phyloP scores from a whole-genome alignment of 352 stramenopile genomes.

The Phytophthora meadii region DNA sequence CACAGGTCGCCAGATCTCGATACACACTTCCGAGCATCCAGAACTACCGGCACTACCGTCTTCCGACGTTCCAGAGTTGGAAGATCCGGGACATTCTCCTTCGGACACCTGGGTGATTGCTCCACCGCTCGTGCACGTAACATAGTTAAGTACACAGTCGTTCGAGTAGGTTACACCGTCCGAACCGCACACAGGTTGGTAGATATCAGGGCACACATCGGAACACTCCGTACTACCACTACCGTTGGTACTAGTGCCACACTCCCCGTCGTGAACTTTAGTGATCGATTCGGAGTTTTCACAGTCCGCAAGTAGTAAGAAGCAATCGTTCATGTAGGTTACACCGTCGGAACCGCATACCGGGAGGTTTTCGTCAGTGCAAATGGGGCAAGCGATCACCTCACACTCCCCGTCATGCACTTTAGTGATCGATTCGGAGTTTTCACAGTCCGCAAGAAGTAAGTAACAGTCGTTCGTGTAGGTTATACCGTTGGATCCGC shows the following conservation, averaged over 20 bases:
- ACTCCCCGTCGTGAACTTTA: conserved; percentile 14
- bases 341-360: too few relatives aligned
- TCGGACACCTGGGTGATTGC: conserved; percentile 28
- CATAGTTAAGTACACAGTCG: conserved; percentile 42
- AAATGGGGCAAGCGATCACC: too few relatives aligned
- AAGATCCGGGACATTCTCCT: conserved; percentile 20
- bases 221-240: conserved; percentile 5
- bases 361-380: too few relatives aligned
- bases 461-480: too few relatives aligned
- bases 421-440: too few relatives aligned
- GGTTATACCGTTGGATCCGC: too few relatives aligned
- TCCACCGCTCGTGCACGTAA: conserved; percentile 32
- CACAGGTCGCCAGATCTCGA: conserved; percentile 15
- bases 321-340: too few relatives aligned
- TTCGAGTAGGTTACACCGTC: conserved; percentile 64
- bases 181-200: conserved; percentile 59
- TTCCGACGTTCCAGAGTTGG: conserved; percentile 4
- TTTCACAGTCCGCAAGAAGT: too few relatives aligned
- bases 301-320: too few relatives aligned
- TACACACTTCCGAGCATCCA: conserved; percentile 9
- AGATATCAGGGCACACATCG: conserved; percentile 39
- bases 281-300: too few relatives aligned
- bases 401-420: too few relatives aligned
- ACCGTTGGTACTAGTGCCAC: conserved; percentile 1
- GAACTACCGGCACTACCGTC: background rate